Base-by-base conservation (phyloP, 208 protist species). In the Sergeia podlipaevii region DNA sequence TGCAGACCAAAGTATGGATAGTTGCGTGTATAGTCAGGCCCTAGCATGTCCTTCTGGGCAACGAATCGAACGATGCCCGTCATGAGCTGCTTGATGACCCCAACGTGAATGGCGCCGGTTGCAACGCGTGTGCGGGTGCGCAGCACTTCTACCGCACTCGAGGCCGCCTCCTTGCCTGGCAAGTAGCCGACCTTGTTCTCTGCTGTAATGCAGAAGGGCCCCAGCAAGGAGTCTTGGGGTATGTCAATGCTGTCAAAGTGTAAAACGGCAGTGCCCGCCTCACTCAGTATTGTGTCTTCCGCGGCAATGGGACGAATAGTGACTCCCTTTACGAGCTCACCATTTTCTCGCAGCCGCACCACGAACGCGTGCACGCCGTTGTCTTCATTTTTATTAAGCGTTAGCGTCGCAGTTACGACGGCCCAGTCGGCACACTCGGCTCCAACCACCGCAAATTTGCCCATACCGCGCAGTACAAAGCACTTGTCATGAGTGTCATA, bases 1-100 rank as follows among this genome's bases (percentile, higher is more conserved):
- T 95, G 88, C 3, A 95, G 65, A 11, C 88, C 88, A 39, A 92
- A 71, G 50, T 80, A 87, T 4, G 88, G 83, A 55, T 91, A 89
- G 67, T 88, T 90, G n/a, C 83, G 75, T 15, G 57, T 50, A 41
- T 77, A 70, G 47, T 87, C 76, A 26, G 80, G 78, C 27, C 88
- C 88, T 3, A 90, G 71, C 36, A 95, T 65, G 48, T 64, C 58
- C 63, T 83, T 85, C 50, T 86, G 65, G 30, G 84, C 65, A 26
- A 76, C 65, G 70, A 74, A 83, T 33, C 28, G 43, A 24, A 92
- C 70, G 36, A 91, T 54, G 45, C 87, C 73, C 2, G 74, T 75
- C 26, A 87, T 54, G 11, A 83, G 46, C 54, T 60, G 71, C 59
- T 92, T 95, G 10, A 80, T 42, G 17, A 63, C 71, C 6, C 88